phyloP scores from a whole-genome alignment of 2,329 filamentous ascomycete species.

The Aspergillus pseudonomiae region DNA sequence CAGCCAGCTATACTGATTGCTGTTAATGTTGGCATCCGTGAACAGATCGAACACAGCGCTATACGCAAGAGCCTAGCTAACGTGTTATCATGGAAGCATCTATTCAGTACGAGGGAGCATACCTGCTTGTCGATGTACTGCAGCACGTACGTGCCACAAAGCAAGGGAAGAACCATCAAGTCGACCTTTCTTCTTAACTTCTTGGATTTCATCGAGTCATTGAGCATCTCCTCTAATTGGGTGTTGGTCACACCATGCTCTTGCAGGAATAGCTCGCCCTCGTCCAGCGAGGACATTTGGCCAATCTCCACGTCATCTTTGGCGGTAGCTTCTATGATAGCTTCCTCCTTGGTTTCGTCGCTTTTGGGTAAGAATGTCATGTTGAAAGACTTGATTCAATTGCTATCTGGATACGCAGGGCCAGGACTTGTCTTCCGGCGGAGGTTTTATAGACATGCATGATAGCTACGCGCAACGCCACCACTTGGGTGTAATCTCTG shows the following conservation, averaged over 20 bases:
- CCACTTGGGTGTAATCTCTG: background rate
- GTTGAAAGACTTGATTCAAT: background rate
- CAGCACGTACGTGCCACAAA: slow-evolving; percentile 45
- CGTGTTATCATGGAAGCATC: background rate
- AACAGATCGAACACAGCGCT: slow-evolving; percentile 61
- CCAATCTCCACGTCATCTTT: slow-evolving; percentile 25
- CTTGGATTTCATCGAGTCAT: slow-evolving; percentile 41
- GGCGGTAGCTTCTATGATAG: background rate
- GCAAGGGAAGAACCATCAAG: slow-evolving; percentile 54
- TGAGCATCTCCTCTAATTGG: slow-evolving; percentile 49
- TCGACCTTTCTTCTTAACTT: slow-evolving; percentile 52
- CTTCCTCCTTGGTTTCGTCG: background rate
- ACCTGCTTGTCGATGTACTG: slow-evolving; percentile 59
- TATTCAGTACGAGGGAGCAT: background rate
- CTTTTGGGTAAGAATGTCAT: background rate
- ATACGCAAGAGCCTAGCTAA: slow-evolving; percentile 56
- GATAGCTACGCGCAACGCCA: background rate
- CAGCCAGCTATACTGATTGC: slow-evolving; percentile 55
- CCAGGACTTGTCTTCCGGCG: background rate
- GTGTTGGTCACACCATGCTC: slow-evolving; percentile 50
- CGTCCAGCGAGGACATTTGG: slow-evolving; percentile 46
- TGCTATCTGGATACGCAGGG: background rate
- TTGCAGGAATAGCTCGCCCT: slow-evolving; percentile 53
- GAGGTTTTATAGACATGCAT: background rate
- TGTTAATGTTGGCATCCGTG: slow-evolving; percentile 49